Evolutionary conservation across 495 filamentous ascomycete species (phyloP).

Genomic region (Extremus antarcticus): DNA sequence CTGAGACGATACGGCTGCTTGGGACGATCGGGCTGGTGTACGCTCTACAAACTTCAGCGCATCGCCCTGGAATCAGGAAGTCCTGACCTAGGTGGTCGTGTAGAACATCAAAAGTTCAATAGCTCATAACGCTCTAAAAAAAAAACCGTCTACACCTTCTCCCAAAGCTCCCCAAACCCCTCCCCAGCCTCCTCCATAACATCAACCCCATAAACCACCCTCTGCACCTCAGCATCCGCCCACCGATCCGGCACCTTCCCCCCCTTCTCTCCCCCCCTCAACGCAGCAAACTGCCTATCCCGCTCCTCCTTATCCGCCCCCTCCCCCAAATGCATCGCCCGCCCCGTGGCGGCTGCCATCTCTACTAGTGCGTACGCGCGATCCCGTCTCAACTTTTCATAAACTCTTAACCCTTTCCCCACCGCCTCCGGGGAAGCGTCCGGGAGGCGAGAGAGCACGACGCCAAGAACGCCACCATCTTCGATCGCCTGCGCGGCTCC

Average conservation of each 20-base stretch:
- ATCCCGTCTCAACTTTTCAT: slow-evolving; percentile 61
- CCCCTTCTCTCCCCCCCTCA: slow-evolving; percentile 41
- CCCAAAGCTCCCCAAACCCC: slow-evolving; percentile 44
- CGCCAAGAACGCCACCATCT: slow-evolving; percentile 62
- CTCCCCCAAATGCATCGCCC: slow-evolving; percentile 61
- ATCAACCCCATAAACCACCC: slow-evolving; percentile 65
- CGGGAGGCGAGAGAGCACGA: slow-evolving; percentile 48
- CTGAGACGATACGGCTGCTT: too few relatives aligned
- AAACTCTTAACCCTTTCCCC: slow-evolving; percentile 55
- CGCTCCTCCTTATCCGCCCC: slow-evolving; percentile 66
- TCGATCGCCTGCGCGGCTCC: slow-evolving; percentile 83
- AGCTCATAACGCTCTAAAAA: too few relatives aligned
- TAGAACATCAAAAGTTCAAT: too few relatives aligned
- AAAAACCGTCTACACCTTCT: neutral
- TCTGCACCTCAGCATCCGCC: slow-evolving; percentile 69
- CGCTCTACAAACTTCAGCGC: too few relatives aligned
- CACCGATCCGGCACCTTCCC: slow-evolving; percentile 64
- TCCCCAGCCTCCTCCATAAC: slow-evolving; percentile 50
- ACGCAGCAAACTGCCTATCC: slow-evolving; percentile 56
- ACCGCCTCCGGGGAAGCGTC: slow-evolving; percentile 44
- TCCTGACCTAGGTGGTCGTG: too few relatives aligned
- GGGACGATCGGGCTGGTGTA: too few relatives aligned
- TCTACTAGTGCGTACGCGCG: slow-evolving; percentile 60
- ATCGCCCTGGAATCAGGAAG: too few relatives aligned
- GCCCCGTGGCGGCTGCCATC: slow-evolving; percentile 54